Base-by-base conservation (phyloP, 129 eudicot species). In the Centrapalus pauciflorus region DNA sequence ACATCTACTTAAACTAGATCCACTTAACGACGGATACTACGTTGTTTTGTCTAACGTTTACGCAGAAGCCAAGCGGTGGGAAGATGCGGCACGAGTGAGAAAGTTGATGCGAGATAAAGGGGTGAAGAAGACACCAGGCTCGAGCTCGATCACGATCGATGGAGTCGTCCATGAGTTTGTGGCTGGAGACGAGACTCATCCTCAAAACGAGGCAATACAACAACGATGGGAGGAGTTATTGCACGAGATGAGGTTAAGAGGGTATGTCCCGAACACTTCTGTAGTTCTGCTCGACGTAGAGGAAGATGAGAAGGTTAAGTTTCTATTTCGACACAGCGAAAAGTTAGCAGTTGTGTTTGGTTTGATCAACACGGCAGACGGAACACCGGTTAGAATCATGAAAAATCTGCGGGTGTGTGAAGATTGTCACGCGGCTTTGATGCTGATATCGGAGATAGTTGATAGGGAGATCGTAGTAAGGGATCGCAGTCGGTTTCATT, bases 351-450 rank as follows among this genome's bases (percentile, higher is more conserved):
- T 77, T 3, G 83, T 82, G 34, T 84, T 84, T 66, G 78, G 85
- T 25, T 73, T 84, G 77, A 69, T 84, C 38, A 84, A 72, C 64
- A 60, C 79, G 1, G 74, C 62, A 4, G 38, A 68, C 34, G 83
- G 85, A 62, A 65, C 21, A 0, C 76, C 89, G 12, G 73, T 84
- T 37, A 77, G 89, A 56, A 48, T 84, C 14, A 80, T 80, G 83
- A 84, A 80, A 74, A 80, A 84, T 69, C 70, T 77, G 20, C 84
- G 89, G 28, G 84, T 84, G 69, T 84, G 89, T 66, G 79, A 79
- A 55, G 89, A 84, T 69, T 84, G 89, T 17, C 89, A 84, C 55
- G 89, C 61, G 38, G 81, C 89, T 41, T 77, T 84, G 38, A 84
- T 77, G 69, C 59, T 84, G 30, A 76, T 84, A 51, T 80, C 85